Conservation (phyloP, 495 filamentous ascomycete genomes). For the Xylaria palmicola region DNA sequence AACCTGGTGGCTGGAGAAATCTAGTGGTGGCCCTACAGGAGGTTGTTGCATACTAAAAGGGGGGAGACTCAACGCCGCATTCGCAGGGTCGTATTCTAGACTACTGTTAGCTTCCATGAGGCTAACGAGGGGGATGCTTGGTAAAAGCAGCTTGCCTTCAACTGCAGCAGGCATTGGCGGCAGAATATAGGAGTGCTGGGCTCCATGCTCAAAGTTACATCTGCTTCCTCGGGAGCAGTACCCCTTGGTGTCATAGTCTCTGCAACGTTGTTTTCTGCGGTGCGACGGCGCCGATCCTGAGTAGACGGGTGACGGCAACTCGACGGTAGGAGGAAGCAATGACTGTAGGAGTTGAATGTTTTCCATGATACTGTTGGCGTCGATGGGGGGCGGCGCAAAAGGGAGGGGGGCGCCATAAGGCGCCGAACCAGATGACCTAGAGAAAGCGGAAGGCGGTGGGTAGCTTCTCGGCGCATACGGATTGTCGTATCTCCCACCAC, state of each 20-base stretch:
- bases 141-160: constrained; percentile 42
- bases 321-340: constrained; percentile 58
- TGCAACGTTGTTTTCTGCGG: constrained; percentile 60
- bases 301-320: constrained; percentile 26
- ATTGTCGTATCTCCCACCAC: constrained; percentile 46
- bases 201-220: constrained; percentile 83
- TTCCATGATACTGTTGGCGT: constrained; percentile 66
- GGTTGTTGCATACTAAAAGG: constrained; percentile 14
- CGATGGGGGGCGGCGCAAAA: constrained; percentile 32
- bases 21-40: constrained; percentile 7
- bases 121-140: background rate
- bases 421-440: constrained; percentile 12
- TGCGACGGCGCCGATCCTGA: constrained; percentile 17
- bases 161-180: constrained; percentile 28
- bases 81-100: constrained; percentile 82
- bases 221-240: constrained; percentile 75
- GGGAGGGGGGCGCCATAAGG: constrained; percentile 24
- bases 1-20: constrained; percentile 9
- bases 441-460: constrained; percentile 13
- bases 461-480: constrained; percentile 23
- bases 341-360: constrained; percentile 70
- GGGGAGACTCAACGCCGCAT: constrained; percentile 48
- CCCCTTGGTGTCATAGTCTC: constrained; percentile 85
- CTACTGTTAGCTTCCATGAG: constrained; percentile 15
- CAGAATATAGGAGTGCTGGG: constrained; percentile 53